Evolutionary conservation across 1,139 yeast species (phyloP), one percentile per base, ranked within the genome.

Genomic region (Entelexis paramagnoliae): DNA sequence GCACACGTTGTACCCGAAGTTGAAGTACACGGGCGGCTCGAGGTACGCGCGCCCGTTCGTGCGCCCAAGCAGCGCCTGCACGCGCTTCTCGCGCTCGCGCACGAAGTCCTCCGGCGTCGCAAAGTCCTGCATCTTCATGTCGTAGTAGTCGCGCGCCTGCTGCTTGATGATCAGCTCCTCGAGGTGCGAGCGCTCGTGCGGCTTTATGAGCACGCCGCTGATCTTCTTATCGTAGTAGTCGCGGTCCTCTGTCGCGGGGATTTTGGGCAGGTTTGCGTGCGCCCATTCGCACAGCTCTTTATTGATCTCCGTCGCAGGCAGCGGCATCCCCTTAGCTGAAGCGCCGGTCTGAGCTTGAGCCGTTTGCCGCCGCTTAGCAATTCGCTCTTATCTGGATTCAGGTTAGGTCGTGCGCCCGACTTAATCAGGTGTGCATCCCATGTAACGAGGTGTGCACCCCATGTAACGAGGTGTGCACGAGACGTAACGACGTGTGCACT

Each of bases 1-100:
- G 36, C 62, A 62, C 22, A 75, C 66, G 61, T 78, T 78, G 64
- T 71, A 76, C 1, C 83, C 83, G 58, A 77, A 78, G 62, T 78
- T 83, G 32, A 77, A 73, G 52, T 59, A 67, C 51, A 78, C 69
- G 1, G 82, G 82, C 2, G 75, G 70, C 63, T 78, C 82, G 55
- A 77, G 64, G 55, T 65, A 71, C 24, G 66, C 62, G 46, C 66
- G 68, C 8, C 67, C 64, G 39, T 71, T 73, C 32, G 72, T 63
- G 47, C 65, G 66, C 17, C 81, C 81, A 52, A 78, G 70, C 29
- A 77, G 67, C 34, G 29, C 63, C 16, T 56, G 51, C 41, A 77
- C 43, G 26, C 46, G 50, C 7, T 35, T 30, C n/a, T 17, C 38
- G n/a, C 63, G 52, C 11, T 53, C 58, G 14, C 33, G 40, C 26